Conservation (phyloP, 2,329 filamentous ascomycete species). For the Arthrobotrys entomopaga region DNA sequence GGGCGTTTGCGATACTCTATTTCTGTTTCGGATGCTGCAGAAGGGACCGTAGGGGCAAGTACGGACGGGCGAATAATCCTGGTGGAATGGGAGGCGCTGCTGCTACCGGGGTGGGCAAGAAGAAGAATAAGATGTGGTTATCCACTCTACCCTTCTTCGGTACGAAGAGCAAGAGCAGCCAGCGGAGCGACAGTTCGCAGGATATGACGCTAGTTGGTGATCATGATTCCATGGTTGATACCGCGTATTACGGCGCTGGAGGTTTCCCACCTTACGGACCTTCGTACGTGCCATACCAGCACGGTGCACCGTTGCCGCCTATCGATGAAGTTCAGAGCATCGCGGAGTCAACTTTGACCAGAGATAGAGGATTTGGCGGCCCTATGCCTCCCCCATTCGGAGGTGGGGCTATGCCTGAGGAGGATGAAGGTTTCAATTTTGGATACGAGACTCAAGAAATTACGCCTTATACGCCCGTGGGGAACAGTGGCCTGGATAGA, state of each 20-base stretch:
- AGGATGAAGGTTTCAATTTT: constrained; percentile 39
- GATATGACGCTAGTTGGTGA: constrained; percentile 46
- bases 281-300: constrained; percentile 38
- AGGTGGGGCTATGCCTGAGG: constrained; percentile 4
- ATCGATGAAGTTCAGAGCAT: constrained; percentile 55
- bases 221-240: constrained; percentile 28
- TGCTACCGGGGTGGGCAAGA: neutral
- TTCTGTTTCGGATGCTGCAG: constrained; percentile 50
- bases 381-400: neutral
- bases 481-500: neutral
- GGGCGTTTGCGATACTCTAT: constrained; percentile 29
- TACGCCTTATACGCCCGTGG: constrained; percentile 33
- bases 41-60: constrained; percentile 24
- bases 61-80: constrained; percentile 28
- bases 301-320: constrained; percentile 47
- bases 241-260: constrained; percentile 47
- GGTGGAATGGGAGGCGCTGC: constrained; percentile 2
- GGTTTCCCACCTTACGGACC: constrained; percentile 9
- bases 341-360: constrained; percentile 36
- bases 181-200: constrained; percentile 34
- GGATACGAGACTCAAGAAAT: constrained; percentile 30
- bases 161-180: constrained; percentile 27
- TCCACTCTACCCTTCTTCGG: constrained; percentile 50
- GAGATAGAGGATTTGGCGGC: constrained; percentile 22
- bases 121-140: constrained; percentile 47